Evolutionary conservation across 2,329 filamentous ascomycete species (phyloP).

Genomic region (Fusarium sp.): DNA sequence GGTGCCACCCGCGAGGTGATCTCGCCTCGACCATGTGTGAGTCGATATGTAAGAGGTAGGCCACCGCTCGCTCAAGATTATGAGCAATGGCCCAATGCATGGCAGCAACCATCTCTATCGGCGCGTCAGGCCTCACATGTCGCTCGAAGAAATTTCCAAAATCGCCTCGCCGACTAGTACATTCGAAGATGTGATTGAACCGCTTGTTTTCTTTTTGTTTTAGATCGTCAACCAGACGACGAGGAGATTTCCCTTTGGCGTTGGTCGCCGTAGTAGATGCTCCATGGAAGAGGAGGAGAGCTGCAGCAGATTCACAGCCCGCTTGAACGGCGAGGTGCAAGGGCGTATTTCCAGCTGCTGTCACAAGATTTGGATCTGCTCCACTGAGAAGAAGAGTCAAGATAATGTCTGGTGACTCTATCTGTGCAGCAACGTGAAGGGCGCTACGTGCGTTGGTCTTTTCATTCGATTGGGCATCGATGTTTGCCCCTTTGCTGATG

Average conservation of each 20-base stretch:
- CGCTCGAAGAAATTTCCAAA: neutral
- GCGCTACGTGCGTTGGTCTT: constrained; percentile 1
- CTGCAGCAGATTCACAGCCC: constrained; percentile 1
- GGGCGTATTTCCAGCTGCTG: constrained; percentile 6
- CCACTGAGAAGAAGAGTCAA: neutral
- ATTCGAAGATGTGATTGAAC: constrained; percentile 8
- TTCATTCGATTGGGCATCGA: constrained; percentile 17
- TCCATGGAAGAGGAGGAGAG: constrained; percentile 22
- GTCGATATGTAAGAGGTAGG: constrained; percentile 16
- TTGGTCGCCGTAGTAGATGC: constrained; percentile 8
- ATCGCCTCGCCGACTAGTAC: neutral
- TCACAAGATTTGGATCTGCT: constrained; percentile 4
- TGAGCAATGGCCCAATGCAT: constrained; percentile 8
- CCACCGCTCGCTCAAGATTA: constrained; percentile 1
- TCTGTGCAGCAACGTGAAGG: constrained; percentile 12
- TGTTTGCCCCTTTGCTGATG: constrained; percentile 5
- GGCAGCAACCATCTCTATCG: neutral
- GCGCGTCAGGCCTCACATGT: neutral
- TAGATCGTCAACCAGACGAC: neutral
- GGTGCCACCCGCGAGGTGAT: constrained; percentile 9
- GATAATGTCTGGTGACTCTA: constrained; percentile 3
- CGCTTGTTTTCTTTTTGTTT: neutral
- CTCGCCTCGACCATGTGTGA: constrained; percentile 1
- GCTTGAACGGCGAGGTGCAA: constrained; percentile 18
- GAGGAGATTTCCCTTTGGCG: neutral